Evolutionary conservation across 345 rosid species (phyloP).

Genomic region (Alliaria petiolata): DNA sequence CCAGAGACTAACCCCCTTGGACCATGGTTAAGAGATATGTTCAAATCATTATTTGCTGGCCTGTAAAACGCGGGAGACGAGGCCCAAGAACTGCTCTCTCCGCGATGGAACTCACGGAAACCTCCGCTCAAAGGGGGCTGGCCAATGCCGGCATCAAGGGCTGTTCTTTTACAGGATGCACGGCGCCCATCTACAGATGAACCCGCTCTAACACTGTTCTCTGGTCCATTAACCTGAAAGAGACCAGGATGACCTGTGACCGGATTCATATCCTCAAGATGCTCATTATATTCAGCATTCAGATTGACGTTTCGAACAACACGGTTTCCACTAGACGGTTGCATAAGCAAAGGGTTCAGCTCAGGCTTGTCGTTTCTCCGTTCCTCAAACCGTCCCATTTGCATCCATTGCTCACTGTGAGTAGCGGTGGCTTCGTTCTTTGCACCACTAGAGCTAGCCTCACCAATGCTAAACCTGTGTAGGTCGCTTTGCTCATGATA

Average conservation of each 20-base stretch:
- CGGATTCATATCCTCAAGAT: conserved; percentile 40
- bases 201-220: conserved; percentile 41
- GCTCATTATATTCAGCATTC: conserved; percentile 50
- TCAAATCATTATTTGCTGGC: conserved; percentile 35
- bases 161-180: conserved; percentile 74
- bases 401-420: conserved; percentile 41
- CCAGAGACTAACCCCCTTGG: conserved; percentile 41
- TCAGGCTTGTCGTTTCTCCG: conserved; percentile 36
- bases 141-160: conserved; percentile 58
- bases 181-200: conserved; percentile 54
- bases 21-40: conserved; percentile 43
- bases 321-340: conserved; percentile 44
- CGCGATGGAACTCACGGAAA: conserved; percentile 49
- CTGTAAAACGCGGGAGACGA: conserved; percentile 34
- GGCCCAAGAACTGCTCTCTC: conserved; percentile 53
- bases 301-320: conserved; percentile 47
- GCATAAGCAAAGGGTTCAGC: conserved; percentile 39
- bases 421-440: conserved; percentile 35
- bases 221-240: conserved; percentile 38
- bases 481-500: conserved; percentile 48
- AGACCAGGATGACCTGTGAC: conserved; percentile 38
- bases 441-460: conserved; percentile 38
- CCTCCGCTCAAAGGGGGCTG: conserved; percentile 54
- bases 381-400: conserved; percentile 52
- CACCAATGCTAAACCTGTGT: conserved; percentile 44